Evolutionary conservation across 2,329 filamentous ascomycete genomes (phyloP).

Genomic region (Thyridium curvatum): DNA sequence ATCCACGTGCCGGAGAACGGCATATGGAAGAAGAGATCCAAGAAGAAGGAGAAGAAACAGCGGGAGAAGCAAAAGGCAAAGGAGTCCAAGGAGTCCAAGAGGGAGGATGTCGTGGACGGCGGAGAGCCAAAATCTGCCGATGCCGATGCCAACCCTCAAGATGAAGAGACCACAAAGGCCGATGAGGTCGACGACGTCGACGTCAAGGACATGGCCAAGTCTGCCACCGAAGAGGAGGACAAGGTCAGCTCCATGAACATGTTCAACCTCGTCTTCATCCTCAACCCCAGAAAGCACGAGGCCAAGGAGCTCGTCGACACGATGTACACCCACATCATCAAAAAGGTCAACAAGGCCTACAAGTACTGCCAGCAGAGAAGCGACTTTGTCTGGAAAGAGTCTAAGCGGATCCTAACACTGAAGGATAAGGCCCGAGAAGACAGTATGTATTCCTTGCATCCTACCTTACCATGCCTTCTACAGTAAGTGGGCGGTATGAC

Average conservation of each 20-base stretch:
- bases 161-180: slow-evolving; percentile 4
- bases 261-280: slow-evolving; percentile 95
- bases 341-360: slow-evolving; percentile 86
- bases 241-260: slow-evolving; percentile 77
- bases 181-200: slow-evolving; percentile 16
- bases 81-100: slow-evolving; percentile 12
- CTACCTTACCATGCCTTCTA: background rate
- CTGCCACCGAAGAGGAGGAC: slow-evolving; percentile 45
- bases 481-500: too few relatives aligned
- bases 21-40: slow-evolving; percentile 64
- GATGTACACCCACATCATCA: slow-evolving; percentile 81
- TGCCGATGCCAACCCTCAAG: slow-evolving; percentile 16
- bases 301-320: slow-evolving; percentile 68
- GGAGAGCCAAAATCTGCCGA: slow-evolving; percentile 12
- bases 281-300: slow-evolving; percentile 74
- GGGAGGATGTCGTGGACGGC: slow-evolving; percentile 13
- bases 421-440: slow-evolving; percentile 78
- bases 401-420: slow-evolving; percentile 71
- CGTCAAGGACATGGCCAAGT: slow-evolving; percentile 19
- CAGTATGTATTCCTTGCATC: slow-evolving; percentile 26
- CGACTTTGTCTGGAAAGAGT: slow-evolving; percentile 88
- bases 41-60: slow-evolving; percentile 26
- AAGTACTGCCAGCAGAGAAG: slow-evolving; percentile 88
- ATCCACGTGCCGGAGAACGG: slow-evolving; percentile 76
- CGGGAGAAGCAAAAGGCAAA: slow-evolving; percentile 24